Evolutionary conservation across 2,329 filamentous ascomycete species (phyloP).

Genomic region (Trichoderma sp.): DNA sequence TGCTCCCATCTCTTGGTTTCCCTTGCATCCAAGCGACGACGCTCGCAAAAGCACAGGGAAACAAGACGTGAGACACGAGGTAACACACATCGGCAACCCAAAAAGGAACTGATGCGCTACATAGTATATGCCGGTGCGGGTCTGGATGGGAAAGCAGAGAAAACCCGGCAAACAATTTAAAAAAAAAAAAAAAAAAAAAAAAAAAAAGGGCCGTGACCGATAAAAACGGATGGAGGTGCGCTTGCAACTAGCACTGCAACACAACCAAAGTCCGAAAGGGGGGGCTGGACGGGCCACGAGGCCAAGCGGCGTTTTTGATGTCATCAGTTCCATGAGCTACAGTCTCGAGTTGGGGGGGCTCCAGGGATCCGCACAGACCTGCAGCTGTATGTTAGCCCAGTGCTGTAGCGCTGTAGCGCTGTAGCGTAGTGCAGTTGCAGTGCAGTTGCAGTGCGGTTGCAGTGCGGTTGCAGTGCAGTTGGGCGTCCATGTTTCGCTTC

Average conservation of each 20-base stretch:
- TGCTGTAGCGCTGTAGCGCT: too few species aligned
- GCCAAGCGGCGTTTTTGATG: constrained; percentile 7
- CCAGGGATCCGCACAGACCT: neutral
- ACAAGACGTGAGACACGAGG: neutral
- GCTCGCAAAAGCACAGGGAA: too few species aligned
- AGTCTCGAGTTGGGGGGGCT: too few species aligned
- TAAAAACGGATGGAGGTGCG: constrained; percentile 5
- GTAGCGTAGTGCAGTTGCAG: too few species aligned
- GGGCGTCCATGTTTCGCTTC: too few species aligned
- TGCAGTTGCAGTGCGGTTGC: too few species aligned
- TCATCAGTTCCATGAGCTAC: neutral
- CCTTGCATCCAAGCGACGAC: neutral
- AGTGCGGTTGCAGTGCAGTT: too few species aligned
- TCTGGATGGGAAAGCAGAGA: neutral
- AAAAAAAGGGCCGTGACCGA: constrained; percentile 3
- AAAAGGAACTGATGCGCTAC: too few species aligned
- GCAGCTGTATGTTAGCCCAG: too few species aligned
- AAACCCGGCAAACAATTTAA: neutral
- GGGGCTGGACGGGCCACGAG: too few species aligned
- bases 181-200: neutral
- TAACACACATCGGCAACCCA: neutral
- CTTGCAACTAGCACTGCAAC: constrained; percentile 3
- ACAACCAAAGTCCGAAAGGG: neutral
- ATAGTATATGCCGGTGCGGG: constrained; percentile 6
- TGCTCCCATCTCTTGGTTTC: constrained; percentile 8